Evolutionary conservation across 2,329 filamentous ascomycete genomes (phyloP).

Genomic region (Incumbomyces delicatus): DNA sequence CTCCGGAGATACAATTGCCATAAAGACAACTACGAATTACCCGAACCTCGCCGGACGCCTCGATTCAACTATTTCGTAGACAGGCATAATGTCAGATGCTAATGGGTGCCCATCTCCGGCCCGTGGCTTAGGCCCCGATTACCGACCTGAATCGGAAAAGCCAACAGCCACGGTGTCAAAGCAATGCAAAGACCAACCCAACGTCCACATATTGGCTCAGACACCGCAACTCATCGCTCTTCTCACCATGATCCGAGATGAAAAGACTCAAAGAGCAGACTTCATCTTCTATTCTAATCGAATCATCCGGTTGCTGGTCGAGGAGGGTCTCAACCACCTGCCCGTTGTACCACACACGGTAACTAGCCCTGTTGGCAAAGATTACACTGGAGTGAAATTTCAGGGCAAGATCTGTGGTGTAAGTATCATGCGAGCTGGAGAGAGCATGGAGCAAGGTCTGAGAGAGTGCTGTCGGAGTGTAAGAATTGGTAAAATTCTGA

Average conservation of each 20-base stretch:
- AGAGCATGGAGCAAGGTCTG: slow-evolving; percentile 96
- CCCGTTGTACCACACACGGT: slow-evolving; percentile 82
- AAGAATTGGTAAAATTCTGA: slow-evolving; percentile 94
- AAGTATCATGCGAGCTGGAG: slow-evolving; percentile 94
- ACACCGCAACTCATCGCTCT: slow-evolving; percentile 95
- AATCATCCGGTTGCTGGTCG: slow-evolving; percentile 90
- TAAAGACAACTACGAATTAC: no score
- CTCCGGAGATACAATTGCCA: no score
- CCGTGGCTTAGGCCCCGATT: slow-evolving; percentile 61
- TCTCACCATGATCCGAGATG: slow-evolving; percentile 93
- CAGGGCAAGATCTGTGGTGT: slow-evolving; percentile 98
- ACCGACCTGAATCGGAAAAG: slow-evolving; percentile 65
- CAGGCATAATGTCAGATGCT: background rate
- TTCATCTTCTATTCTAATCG: slow-evolving; percentile 99
- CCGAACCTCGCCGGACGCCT: no score
- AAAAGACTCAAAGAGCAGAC: slow-evolving; percentile 79
- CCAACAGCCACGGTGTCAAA: slow-evolving; percentile 49
- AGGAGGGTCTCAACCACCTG: slow-evolving; percentile 94
- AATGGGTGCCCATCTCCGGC: slow-evolving; percentile 37
- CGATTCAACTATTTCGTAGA: no score
- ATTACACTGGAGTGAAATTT: slow-evolving; percentile 86
- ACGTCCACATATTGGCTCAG: slow-evolving; percentile 82
- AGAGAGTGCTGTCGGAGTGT: slow-evolving; percentile 97
- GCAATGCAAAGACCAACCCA: slow-evolving; percentile 1
- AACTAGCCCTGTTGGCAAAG: slow-evolving; percentile 79